Conservation (phyloP, 257 asterid genomes). For the Salvia rosmarinus region DNA sequence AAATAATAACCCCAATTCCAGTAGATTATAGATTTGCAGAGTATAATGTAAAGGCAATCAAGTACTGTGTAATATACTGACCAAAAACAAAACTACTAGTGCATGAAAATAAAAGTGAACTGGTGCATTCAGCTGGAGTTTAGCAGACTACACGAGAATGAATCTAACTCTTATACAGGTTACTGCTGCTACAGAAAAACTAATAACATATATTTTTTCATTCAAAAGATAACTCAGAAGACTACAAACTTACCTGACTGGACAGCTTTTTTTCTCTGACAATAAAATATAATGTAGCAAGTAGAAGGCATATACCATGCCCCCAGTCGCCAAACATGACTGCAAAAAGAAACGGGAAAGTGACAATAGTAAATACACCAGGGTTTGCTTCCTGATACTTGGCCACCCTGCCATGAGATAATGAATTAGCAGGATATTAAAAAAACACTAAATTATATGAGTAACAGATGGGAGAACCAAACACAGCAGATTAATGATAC, state of each 20-base stretch:
- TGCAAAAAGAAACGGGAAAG: conserved; percentile 98
- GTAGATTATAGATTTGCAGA: not conserved
- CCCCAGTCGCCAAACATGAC: conserved; percentile 99
- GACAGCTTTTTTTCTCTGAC: conserved; percentile 74
- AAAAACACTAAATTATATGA: not conserved
- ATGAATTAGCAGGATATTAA: conserved; percentile 33
- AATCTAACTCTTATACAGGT: conserved; percentile 5
- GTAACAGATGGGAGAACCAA: conserved; percentile 20
- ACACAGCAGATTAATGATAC: not conserved
- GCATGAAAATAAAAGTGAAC: conserved; percentile 11
- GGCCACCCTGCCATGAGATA: conserved; percentile 76
- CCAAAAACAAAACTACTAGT: not conserved
- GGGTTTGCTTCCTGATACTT: conserved; percentile 99
- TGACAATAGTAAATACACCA: conserved; percentile 93
- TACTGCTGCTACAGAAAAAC: conserved; percentile 12
- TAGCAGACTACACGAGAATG: conserved; percentile 18
- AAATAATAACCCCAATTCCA: too few relatives aligned
- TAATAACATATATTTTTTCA: not conserved
- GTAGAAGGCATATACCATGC: conserved; percentile 96
- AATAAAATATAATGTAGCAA: conserved; percentile 67
- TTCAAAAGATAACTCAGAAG: conserved; percentile 25
- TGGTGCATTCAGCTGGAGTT: conserved; percentile 23
- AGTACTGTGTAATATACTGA: not conserved
- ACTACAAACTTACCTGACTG: conserved; percentile 65
- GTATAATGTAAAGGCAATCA: conserved; percentile 7